Base-by-base conservation (phyloP, 306 rosid species). In the Sphenostylis stenocarpa region DNA sequence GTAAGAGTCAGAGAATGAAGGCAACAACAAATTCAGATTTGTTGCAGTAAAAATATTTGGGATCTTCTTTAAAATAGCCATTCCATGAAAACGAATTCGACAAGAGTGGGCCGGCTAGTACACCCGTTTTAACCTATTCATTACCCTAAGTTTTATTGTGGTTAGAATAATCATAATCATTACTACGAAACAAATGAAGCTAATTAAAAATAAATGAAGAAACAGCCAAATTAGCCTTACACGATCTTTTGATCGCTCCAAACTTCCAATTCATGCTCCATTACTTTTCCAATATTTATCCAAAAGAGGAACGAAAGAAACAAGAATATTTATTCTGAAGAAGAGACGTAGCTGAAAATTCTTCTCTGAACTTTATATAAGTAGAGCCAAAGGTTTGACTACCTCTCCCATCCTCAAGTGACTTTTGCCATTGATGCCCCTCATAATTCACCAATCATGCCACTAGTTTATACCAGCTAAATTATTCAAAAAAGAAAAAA, bases 31-130 rank as follows among this genome's bases (percentile, higher is more conserved):
- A 78, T 64, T 75, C 69, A 84, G 76, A 66, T 36, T 80, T 49
- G 70, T 80, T 77, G n/a, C 34, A 84, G 51, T 72, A 80, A 57
- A 67, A 73, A n/a, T 72, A 79, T 55, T 44, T 58, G 56, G 71
- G 57, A 71, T 73, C 33, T 80, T 85, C 85, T 86, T 84, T 83
- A 23, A 70, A 84, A 80, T 61, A 56, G 72, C 74, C 14, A 81
- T 58, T 84, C 72, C 84, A 75, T 82, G 82, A 84, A 84, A 75
- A 43, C 82, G 86, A 83, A 84, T 84, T 88, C 77, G 96, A 92
- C 96, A 91, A 91, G 85, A 73, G 49, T 71, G 49, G 94, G 97
- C 94, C 99, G 97, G 97, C 99, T 73, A 87, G 89, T 88, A 87
- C 90, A 90, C 90, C 97, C 90, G 51, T 57, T 76, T 88, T 90